A percentile compares a stretch with the other conserved stretches of the same genome.
Conservation (phyloP, 2,329 filamentous ascomycete species). For the Exophiala sp. region DNA sequence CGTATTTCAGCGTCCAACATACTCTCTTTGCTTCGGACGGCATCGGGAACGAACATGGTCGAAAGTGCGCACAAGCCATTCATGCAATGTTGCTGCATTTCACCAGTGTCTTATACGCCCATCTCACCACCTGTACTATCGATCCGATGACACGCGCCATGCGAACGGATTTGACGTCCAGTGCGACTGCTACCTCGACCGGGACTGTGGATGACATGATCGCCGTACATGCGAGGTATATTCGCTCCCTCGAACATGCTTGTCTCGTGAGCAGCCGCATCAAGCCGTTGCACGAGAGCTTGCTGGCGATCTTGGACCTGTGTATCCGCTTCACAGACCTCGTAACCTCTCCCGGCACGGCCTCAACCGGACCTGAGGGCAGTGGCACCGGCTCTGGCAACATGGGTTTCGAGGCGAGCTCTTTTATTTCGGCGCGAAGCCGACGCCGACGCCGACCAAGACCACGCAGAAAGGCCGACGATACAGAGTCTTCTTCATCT, state of each 20-base stretch:
- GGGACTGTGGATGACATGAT: conserved; percentile 79
- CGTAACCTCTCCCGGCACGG: conserved; percentile 17
- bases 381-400: neutral
- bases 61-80: conserved; percentile 37
- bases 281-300: conserved; percentile 62
- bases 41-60: neutral
- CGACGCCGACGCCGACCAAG: conserved; percentile 10
- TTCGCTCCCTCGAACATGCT: conserved; percentile 58
- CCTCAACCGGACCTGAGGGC: neutral
- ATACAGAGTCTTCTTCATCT: neutral
- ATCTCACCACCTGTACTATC: conserved; percentile 68
- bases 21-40: conserved; percentile 28
- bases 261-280: conserved; percentile 65
- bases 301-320: conserved; percentile 72
- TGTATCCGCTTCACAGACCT: conserved; percentile 63
- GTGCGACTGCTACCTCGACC: conserved; percentile 41
- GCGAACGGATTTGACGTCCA: conserved; percentile 45
- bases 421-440: conserved; percentile 24
- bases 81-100: conserved; percentile 73
- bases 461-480: neutral
- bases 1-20: conserved; percentile 36
- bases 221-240: conserved; percentile 58
- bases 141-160: conserved; percentile 55
- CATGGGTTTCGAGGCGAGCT: conserved; percentile 16
- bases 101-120: conserved; percentile 65